A percentile compares a stretch with the other conserved stretches of the same genome.
Evolutionary conservation across 495 filamentous ascomycete genomes (phyloP).

Genomic region (Penicillium soppii): DNA sequence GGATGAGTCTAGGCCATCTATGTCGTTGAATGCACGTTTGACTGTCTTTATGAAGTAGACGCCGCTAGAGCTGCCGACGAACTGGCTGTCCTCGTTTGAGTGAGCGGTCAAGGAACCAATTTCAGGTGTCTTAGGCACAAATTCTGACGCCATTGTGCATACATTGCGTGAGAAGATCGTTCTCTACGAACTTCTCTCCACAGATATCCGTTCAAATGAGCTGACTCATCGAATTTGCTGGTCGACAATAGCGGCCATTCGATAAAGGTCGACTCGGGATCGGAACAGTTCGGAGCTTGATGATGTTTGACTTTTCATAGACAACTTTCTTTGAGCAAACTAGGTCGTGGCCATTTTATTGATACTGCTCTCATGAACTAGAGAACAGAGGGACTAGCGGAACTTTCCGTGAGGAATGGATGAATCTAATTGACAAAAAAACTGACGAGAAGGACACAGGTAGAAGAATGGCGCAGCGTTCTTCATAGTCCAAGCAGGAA

Average conservation of each 20-base stretch:
- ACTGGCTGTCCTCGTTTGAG: constrained; percentile 43
- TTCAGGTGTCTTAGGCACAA: constrained; percentile 30
- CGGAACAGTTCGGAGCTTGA: neutral
- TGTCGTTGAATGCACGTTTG: constrained; percentile 35
- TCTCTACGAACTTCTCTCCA: neutral
- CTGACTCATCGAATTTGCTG: neutral
- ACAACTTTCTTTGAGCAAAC: neutral
- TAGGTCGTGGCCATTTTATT: constrained; percentile 7
- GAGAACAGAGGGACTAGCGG: neutral
- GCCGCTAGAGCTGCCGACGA: constrained; percentile 43
- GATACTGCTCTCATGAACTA: neutral
- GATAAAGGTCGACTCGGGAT: too few species aligned
- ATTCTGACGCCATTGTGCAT: constrained; percentile 33
- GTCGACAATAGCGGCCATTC: neutral
- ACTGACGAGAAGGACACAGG: constrained; percentile 13
- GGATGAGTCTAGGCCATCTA: constrained; percentile 17
- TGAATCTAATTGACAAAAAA: constrained; percentile 44
- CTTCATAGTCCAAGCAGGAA: constrained; percentile 24
- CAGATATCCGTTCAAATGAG: neutral
- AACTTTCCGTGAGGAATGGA: constrained; percentile 33
- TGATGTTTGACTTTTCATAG: neutral
- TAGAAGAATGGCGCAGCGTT: constrained; percentile 34
- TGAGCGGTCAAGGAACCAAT: constrained; percentile 41
- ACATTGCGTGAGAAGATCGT: neutral
- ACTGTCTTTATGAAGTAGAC: constrained; percentile 47